Evolutionary conservation across 2,329 filamentous ascomycete species (phyloP), one percentile per base, ranked within the genome.

Genomic region (Monosporascus ibericus): DNA sequence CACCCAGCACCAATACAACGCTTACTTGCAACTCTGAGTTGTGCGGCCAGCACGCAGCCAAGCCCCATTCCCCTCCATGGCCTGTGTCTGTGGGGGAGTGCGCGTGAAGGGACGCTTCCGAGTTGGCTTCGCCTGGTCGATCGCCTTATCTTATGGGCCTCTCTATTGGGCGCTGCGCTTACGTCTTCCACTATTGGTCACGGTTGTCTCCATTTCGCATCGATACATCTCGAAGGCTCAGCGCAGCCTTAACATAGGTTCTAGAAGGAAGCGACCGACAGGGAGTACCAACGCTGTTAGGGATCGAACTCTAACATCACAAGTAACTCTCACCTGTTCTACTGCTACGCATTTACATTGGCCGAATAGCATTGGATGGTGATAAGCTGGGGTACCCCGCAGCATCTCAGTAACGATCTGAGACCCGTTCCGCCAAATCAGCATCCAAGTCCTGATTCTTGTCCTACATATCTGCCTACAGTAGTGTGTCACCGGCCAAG

Each of bases 341-440:
- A 3, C n/a, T 11, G 18, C 39, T 1, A 46, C 14, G 30, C 20
- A 15, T 7, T 15, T 24, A 14, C 7, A 17, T 9, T 18, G 22
- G 22, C 15, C 42, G 15, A 15, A 25, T 44, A 44, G 18, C 42
- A 44, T 44, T 44, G 42, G 42, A 44, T 8, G 22, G 22, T 27
- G 24, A 18, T 46, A 46, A 44, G 38, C 20, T 34, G 42, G 38
- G 48, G 9, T 25, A 40, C 52, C 51, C 52, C 25, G 27, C 44
- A 38, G 44, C 53, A 60, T 59, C 42, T 25, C 52, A 55, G 56
- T 44, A 7, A 52, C 51, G 55, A 59, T 61, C 55, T 55, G 47
- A 57, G 56, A 55, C 57, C 58, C 14, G 37, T 54, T 53, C 44
- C 48, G 51, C 54, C 54, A 57, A 61, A 62, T 55, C 57, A 59